Conservation (phyloP, 768 basidiomycete genomes). For the Suillus luteus region DNA sequence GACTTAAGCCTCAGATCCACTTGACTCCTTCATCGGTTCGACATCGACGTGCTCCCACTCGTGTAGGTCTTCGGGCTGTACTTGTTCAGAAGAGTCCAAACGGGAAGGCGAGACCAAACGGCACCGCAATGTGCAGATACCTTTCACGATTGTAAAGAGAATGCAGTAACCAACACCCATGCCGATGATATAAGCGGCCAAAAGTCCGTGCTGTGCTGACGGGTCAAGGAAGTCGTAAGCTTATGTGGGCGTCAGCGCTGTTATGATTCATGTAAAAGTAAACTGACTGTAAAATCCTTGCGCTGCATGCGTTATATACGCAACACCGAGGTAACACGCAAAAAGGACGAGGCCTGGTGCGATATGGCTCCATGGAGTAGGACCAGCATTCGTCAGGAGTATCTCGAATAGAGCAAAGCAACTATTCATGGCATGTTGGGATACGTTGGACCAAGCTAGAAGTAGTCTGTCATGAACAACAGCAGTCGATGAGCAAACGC, state of each 20-base stretch:
- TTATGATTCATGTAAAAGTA: too few relatives aligned
- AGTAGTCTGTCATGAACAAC: slow-evolving; percentile 4
- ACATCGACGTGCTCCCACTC: slow-evolving; percentile 49
- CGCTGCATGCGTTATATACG: slow-evolving; percentile 63
- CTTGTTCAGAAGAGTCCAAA: slow-evolving; percentile 12
- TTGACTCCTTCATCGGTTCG: slow-evolving; percentile 20
- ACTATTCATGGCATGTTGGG: slow-evolving; percentile 62
- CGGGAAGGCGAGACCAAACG: slow-evolving; percentile 28
- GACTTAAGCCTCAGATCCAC: slow-evolving; percentile 18
- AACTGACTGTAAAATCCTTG: slow-evolving; percentile 68
- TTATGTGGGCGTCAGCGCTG: slow-evolving; percentile 28
- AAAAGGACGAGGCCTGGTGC: slow-evolving; percentile 50
- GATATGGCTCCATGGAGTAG: slow-evolving; percentile 55
- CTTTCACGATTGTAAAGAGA: slow-evolving; percentile 52
- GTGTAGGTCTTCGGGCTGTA: slow-evolving; percentile 33
- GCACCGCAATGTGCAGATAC: slow-evolving; percentile 41
- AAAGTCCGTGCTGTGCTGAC: slow-evolving; percentile 35
- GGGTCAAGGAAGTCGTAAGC: slow-evolving; percentile 72
- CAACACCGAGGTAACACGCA: slow-evolving; percentile 60
- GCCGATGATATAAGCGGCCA: slow-evolving; percentile 66
- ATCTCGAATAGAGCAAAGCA: slow-evolving; percentile 60
- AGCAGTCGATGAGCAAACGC: not conserved
- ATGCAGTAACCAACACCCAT: slow-evolving; percentile 53
- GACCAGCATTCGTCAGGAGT: slow-evolving; percentile 50
- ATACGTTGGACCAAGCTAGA: slow-evolving; percentile 61